Conservation (phyloP, 768 basidiomycete species). For the Russula emetica region DNA sequence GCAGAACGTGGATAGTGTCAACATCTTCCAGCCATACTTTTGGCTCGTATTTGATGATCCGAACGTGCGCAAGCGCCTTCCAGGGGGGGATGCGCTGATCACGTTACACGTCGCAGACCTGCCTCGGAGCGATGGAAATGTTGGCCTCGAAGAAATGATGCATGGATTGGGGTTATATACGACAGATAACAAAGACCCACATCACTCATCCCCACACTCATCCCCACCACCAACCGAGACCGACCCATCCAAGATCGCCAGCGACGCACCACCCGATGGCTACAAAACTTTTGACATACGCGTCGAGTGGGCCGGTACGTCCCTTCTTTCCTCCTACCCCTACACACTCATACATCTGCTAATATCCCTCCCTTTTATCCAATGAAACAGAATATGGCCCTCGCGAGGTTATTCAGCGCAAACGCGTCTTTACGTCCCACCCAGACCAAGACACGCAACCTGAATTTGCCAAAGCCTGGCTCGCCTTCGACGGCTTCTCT, state of each 20-base stretch:
- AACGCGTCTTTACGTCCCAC: background rate
- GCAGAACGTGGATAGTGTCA: conserved; percentile 3
- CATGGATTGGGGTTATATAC: conserved; percentile 6
- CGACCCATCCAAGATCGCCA: background rate
- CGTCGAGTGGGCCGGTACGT: conserved; percentile 15
- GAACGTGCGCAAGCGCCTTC: conserved; percentile 8
- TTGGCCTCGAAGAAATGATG: conserved; percentile 24
- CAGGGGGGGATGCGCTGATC: background rate
- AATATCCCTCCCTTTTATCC: background rate
- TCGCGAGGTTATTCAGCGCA: background rate
- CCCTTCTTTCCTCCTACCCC: background rate
- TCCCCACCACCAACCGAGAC: background rate
- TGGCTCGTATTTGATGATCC: conserved; percentile 22
- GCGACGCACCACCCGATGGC: background rate
- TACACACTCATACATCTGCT: background rate
- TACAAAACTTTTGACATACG: conserved; percentile 3
- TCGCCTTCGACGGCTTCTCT: conserved; percentile 23
- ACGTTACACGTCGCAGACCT: conserved; percentile 9
- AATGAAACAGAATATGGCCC: background rate
- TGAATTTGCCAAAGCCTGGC: conserved; percentile 10
- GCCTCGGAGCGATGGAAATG: conserved; percentile 13
- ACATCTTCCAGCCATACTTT: conserved; percentile 12
- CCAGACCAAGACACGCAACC: background rate
- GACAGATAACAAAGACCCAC: background rate
- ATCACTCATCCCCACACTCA: background rate